Evolutionary conservation across 164 flowering plant genomes (phyloP).

Genomic region (Kingdonia uniflora): DNA sequence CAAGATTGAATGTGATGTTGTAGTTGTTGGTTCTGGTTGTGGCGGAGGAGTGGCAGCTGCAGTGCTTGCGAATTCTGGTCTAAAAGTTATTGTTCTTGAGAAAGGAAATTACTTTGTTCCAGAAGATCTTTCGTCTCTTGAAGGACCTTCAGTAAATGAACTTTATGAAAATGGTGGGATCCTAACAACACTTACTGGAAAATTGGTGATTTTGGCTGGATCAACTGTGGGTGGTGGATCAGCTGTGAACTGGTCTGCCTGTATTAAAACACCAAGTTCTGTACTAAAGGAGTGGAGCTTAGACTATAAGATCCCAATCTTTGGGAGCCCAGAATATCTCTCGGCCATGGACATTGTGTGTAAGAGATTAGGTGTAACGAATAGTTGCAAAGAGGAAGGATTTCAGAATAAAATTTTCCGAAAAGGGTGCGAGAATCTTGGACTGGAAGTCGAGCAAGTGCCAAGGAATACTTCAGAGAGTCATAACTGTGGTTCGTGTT

Average conservation of each 20-base stretch:
- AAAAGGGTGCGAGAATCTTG: constrained; percentile 58
- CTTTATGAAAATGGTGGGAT: constrained; percentile 54
- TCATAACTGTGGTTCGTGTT: constrained; percentile 64
- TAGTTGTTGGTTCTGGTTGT: constrained; percentile 54
- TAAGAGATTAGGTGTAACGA: constrained; percentile 47
- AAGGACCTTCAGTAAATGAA: constrained; percentile 44
- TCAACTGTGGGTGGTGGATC: constrained; percentile 75
- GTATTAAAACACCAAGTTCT: constrained; percentile 40
- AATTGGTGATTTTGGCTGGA: constrained; percentile 40
- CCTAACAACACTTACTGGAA: constrained; percentile 24
- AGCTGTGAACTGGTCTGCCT: constrained; percentile 75
- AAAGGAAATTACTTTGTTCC: constrained; percentile 52
- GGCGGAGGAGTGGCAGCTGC: constrained; percentile 81
- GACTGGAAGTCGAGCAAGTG: constrained; percentile 37
- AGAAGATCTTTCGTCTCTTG: constrained; percentile 45
- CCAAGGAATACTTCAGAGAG: constrained; percentile 49
- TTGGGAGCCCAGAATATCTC: constrained; percentile 28
- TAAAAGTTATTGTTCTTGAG: constrained; percentile 53
- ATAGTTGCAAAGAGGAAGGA: constrained; percentile 40
- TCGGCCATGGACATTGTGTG: constrained; percentile 63
- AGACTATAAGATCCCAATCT: constrained; percentile 29
- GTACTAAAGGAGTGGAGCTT: constrained; percentile 48
- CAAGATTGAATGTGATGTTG: constrained; percentile 51
- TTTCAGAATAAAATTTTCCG: constrained; percentile 57
- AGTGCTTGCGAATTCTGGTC: constrained; percentile 45